Conservation (phyloP, 2,329 filamentous ascomycete species). For the Fusarium sp. region DNA sequence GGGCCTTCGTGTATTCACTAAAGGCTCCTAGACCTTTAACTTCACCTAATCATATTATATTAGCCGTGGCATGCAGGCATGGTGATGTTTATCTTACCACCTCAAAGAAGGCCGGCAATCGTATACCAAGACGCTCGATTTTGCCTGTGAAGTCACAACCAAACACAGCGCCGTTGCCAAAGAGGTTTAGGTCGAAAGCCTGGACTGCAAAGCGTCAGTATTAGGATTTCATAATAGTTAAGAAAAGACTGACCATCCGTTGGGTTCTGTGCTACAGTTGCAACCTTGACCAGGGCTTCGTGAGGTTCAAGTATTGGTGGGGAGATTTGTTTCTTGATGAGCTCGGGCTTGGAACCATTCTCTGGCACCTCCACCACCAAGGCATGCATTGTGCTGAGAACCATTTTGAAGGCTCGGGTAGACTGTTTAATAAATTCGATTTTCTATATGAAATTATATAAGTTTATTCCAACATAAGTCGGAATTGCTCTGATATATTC, state of each 20-base stretch:
- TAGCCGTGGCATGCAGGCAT: background rate
- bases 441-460: too few species aligned
- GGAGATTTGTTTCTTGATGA: slow-evolving; percentile 29
- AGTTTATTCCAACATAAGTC: too few species aligned
- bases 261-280: slow-evolving; percentile 44
- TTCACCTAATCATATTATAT: slow-evolving; percentile 28
- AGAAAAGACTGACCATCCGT: slow-evolving; percentile 36
- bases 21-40: slow-evolving; percentile 52
- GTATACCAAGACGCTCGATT: slow-evolving; percentile 50
- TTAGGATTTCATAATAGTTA: too few species aligned
- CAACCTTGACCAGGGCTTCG: slow-evolving; percentile 43
- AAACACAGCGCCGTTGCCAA: slow-evolving; percentile 52
- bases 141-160: slow-evolving; percentile 54
- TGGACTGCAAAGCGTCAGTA: slow-evolving; percentile 42
- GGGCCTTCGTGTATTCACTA: slow-evolving; percentile 54
- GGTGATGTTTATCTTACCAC: slow-evolving; percentile 35
- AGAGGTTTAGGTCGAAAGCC: slow-evolving; percentile 51
- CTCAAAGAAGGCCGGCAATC: slow-evolving; percentile 47
- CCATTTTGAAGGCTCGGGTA: too few species aligned
- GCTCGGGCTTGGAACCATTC: slow-evolving; percentile 19
- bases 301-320: slow-evolving; percentile 26
- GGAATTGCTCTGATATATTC: too few species aligned
- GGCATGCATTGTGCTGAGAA: slow-evolving; percentile 25
- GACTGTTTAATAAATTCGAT: too few species aligned
- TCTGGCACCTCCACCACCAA: slow-evolving; percentile 35